A percentile compares a stretch with the other conserved stretches of the same genome.
phyloP scores from a whole-genome alignment of 2,329 filamentous ascomycete genomes.

The Amphichorda felina region DNA sequence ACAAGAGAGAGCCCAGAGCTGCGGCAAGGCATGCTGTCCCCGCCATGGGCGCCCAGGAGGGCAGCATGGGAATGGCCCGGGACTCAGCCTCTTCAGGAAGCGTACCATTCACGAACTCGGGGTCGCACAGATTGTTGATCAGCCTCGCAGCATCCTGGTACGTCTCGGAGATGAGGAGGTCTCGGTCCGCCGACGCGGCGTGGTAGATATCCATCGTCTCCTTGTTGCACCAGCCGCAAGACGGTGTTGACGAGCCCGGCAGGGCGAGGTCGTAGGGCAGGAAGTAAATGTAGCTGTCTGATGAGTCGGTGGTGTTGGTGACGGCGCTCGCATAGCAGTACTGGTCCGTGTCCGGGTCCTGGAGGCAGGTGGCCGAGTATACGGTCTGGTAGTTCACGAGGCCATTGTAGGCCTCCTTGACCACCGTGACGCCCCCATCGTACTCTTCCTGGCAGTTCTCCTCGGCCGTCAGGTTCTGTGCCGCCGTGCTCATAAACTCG shows the following conservation, averaged over 20 bases:
- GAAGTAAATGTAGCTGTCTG: conserved; percentile 74
- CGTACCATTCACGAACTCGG: conserved; percentile 44
- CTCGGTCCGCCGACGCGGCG: conserved; percentile 51
- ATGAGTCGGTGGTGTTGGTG: conserved; percentile 58
- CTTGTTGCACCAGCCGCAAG: conserved; percentile 64
- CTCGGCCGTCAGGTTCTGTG: conserved; percentile 47
- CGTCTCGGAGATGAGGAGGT: conserved; percentile 52
- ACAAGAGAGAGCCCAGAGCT: background rate
- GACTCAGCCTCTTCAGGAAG: conserved; percentile 21
- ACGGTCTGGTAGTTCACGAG: conserved; percentile 67
- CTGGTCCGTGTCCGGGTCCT: conserved; percentile 48
- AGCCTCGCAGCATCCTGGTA: conserved; percentile 62
- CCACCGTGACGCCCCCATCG: conserved; percentile 51
- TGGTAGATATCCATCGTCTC: conserved; percentile 77
- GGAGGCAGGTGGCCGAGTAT: conserved; percentile 72
- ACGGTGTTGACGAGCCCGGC: conserved; percentile 54
- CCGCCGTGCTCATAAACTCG: conserved; percentile 50
- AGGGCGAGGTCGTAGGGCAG: conserved; percentile 66
- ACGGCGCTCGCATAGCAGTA: conserved; percentile 81
- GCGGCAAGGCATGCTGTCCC: background rate
- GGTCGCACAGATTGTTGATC: conserved; percentile 56
- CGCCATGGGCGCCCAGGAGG: background rate
- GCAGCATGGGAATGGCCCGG: background rate
- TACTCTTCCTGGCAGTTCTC: conserved; percentile 65
- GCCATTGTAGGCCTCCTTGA: conserved; percentile 63